Evolutionary conservation across 202 grass and related monocot species (phyloP).

Genomic region (Schoenoplectus tabernaemontani): DNA sequence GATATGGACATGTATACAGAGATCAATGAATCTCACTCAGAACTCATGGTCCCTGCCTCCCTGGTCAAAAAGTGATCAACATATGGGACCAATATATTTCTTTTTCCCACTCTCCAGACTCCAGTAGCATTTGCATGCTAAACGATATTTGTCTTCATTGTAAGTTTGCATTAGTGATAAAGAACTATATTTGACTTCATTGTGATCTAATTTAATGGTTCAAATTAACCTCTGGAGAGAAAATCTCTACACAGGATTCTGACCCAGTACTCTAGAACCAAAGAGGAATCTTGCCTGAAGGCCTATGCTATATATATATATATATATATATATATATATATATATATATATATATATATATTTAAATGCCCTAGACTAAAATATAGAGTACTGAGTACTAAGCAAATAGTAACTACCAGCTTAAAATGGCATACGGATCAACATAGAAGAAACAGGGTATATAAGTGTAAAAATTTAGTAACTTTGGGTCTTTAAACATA

Average conservation of each 20-base stretch:
- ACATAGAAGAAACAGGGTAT: neutral
- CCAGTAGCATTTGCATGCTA: too few relatives aligned
- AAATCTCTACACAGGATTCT: too few relatives aligned
- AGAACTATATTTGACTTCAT: too few relatives aligned
- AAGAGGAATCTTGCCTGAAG: too few relatives aligned
- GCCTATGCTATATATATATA: too few relatives aligned
- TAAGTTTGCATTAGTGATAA: neutral
- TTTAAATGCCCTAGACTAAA: neutral
- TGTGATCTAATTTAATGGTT: too few relatives aligned
- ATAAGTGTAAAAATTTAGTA: neutral
- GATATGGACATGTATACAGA: slow-evolving; percentile 12
- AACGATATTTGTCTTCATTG: neutral
- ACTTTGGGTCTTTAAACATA: neutral
- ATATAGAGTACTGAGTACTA: neutral
- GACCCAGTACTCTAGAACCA: too few relatives aligned
- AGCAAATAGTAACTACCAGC: slow-evolving; percentile 17
- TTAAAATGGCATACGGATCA: too few relatives aligned
- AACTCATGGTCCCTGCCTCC: slow-evolving; percentile 4
- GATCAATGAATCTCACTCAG: slow-evolving; percentile 13
- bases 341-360: too few relatives aligned
- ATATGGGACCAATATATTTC: slow-evolving; percentile 18
- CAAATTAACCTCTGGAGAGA: too few relatives aligned
- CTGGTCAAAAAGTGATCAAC: slow-evolving; percentile 22
- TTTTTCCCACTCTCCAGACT: too few relatives aligned
- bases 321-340: too few relatives aligned